phyloP scores from a whole-genome alignment of 2,329 filamentous ascomycete genomes.

The Fusarium mundagurra region DNA sequence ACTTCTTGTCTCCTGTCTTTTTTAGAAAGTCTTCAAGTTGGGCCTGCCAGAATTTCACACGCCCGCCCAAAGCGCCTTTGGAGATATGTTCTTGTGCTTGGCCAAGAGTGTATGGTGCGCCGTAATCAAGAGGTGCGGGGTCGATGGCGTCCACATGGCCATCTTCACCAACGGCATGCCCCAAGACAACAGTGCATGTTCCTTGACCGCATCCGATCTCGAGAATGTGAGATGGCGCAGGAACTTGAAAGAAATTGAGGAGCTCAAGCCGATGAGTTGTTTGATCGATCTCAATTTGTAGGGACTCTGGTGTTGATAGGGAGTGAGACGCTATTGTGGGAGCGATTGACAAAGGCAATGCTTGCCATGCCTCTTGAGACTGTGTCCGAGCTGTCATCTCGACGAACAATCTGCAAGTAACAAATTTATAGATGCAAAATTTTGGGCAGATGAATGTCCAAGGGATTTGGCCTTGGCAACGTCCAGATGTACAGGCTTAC shows the following conservation, averaged over 20 bases:
- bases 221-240: neutral
- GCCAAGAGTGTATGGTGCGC: slow-evolving; percentile 12
- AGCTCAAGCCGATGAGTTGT: neutral
- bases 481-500: neutral
- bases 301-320: neutral
- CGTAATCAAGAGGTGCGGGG: slow-evolving; percentile 15
- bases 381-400: neutral
- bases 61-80: neutral
- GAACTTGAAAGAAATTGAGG: neutral
- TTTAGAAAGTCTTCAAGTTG: neutral
- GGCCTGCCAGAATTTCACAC: neutral
- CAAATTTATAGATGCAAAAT: rapidly evolving
- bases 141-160: slow-evolving; percentile 12
- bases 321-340: neutral
- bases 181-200: slow-evolving; percentile 18
- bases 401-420: rapidly evolving
- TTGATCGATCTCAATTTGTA: slow-evolving; percentile 11
- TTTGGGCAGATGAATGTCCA: rapidly evolving
- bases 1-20: neutral
- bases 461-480: too few species aligned
- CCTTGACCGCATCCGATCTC: slow-evolving; percentile 16
- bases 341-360: neutral
- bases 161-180: neutral
- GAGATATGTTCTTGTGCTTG: slow-evolving; percentile 4
- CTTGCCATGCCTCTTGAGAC: neutral